Evolutionary conservation across 495 filamentous ascomycete genomes (phyloP).

Genomic region (Durotheca rogersii): DNA sequence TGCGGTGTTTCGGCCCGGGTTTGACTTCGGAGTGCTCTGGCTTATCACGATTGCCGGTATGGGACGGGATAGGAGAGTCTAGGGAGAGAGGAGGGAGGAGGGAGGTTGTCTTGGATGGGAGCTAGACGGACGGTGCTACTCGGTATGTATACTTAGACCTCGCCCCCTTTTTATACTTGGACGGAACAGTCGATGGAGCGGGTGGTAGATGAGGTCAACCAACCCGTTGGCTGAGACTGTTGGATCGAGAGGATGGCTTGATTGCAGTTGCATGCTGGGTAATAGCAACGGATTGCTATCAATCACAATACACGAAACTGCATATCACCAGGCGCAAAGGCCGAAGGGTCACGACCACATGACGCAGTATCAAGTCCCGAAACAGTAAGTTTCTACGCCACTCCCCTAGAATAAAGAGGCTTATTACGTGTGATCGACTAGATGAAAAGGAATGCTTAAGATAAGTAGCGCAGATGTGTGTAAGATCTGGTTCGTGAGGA

Average conservation of each 20-base stretch:
- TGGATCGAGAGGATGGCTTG: background rate
- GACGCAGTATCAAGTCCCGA: slow-evolving; percentile 18
- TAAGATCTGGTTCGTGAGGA: background rate
- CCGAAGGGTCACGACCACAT: background rate
- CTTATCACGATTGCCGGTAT: too few relatives aligned
- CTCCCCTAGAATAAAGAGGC: background rate
- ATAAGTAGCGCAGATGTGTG: background rate
- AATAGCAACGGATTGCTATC: background rate
- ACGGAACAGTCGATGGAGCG: too few relatives aligned
- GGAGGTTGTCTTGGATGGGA: too few relatives aligned
- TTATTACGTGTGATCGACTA: slow-evolving; percentile 1
- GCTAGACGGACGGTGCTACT: background rate
- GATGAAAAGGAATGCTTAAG: background rate
- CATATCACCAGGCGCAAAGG: background rate
- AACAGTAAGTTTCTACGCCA: slow-evolving; percentile 4
- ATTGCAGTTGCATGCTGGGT: background rate
- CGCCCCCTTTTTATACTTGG: slow-evolving; percentile 4
- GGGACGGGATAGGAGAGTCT: too few relatives aligned
- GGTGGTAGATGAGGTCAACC: background rate
- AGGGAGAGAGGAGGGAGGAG: too few relatives aligned
- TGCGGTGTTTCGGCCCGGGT: too few relatives aligned
- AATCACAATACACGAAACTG: background rate
- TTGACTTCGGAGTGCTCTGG: too few relatives aligned
- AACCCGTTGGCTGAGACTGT: background rate
- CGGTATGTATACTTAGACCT: background rate